Base-by-base conservation (phyloP, 805 yeast species). In the Dipodascus albidus region DNA sequence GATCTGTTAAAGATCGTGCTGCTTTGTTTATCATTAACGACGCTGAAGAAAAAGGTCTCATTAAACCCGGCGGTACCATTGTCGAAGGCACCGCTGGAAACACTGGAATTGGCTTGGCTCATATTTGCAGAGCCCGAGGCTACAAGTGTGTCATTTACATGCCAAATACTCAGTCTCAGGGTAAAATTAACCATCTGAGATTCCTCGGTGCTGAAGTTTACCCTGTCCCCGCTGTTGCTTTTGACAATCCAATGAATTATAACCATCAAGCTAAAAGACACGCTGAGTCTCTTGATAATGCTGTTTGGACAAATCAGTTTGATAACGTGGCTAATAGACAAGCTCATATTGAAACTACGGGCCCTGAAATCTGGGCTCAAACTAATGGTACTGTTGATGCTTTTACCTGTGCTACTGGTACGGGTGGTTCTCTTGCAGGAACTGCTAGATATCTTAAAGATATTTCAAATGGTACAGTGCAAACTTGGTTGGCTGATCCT, bases 11-110 rank as follows among this genome's bases (percentile, higher is more conserved):
- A 64, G 96, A 88, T 67, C 76, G 96, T 55, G 96, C 96, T 15
- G 96, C 96, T 0, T 72, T 85, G 38, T 87, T 72, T 63, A 74
- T 88, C 58, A 73, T 88, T 51, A 75, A 83, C 59, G 89, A 87
- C 59, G 96, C 96, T 23, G 96, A 88, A 64, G 64, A 67, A 35
- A 73, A 73, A 56, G 74, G 74, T 14, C 69, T 76, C 53, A 72
- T 88, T 54, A 65, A 70, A 54, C 79, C 88, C 2, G 93, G 95
- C 6, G 96, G 93, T 33, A 88, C 96, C 1, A 79, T 88, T 27
- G 90, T 88, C 17, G 96, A 88, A 68, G 96, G 96, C 4, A 87
- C 96, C 11, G 96, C 96, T 2, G 96, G 96, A 31, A 88, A 88
- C 70, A 88, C 96, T n/a, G 96, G 96, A 17, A 88, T 88, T 60